phyloP scores from a whole-genome alignment of 345 rosid genomes.

The Brassica rapa region DNA sequence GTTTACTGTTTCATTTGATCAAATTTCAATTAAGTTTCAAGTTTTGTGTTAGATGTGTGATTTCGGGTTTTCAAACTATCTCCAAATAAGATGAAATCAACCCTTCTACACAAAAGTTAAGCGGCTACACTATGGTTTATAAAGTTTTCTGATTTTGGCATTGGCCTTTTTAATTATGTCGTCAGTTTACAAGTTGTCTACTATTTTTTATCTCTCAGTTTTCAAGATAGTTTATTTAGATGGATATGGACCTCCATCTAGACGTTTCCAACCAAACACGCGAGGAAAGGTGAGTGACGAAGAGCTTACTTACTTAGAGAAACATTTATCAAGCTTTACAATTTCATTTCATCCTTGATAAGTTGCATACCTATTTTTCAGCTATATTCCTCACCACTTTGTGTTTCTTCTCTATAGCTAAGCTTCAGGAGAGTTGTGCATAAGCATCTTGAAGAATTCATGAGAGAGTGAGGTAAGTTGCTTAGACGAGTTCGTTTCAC shows the following conservation, averaged over 20 bases:
- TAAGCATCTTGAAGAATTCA: background rate
- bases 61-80: no score
- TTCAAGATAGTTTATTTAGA: background rate
- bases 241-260: constrained; percentile 54
- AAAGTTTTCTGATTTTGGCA: no score
- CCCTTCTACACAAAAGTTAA: no score
- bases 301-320: constrained; percentile 68
- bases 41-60: no score
- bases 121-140: no score
- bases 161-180: no score
- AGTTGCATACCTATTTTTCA: background rate
- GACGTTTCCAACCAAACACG: constrained; percentile 60
- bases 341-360: constrained; percentile 83
- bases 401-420: constrained; percentile 2
- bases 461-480: background rate
- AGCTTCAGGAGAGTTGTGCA: constrained; percentile 3
- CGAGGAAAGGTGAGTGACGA: constrained; percentile 53
- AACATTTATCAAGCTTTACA: constrained; percentile 67
- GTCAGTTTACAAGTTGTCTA: no score
- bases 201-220: no score
- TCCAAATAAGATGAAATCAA: no score
- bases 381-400: constrained; percentile 17
- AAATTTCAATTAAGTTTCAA: no score
- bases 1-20: no score
- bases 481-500: background rate